These are phyloP conservation scores for Phytophthora cactorum DNA, from an alignment of 352 stramenopile species.

Conservation along the genomic window DNA sequence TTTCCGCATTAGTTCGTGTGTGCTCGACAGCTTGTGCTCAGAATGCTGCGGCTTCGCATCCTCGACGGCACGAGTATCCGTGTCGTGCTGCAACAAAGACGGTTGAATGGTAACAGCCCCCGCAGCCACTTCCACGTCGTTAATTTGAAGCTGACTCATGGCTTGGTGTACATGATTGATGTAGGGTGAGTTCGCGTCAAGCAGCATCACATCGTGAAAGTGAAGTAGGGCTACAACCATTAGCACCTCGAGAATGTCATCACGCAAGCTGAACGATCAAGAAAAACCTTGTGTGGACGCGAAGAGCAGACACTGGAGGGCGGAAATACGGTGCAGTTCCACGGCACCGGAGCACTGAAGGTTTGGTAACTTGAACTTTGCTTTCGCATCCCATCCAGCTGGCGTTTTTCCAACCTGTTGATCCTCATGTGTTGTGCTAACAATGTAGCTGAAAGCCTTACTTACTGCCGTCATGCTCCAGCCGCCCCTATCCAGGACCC, in stretches of 20 bases:
- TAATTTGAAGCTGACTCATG: background rate
- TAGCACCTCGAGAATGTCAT: too few relatives aligned
- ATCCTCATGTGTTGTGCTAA: too few relatives aligned
- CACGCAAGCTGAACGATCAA: too few relatives aligned
- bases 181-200: background rate
- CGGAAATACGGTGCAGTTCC: too few relatives aligned
- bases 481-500: background rate
- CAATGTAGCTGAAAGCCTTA: background rate
- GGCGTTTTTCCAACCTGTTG: background rate
- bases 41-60: background rate
- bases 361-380: background rate
- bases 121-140: too few relatives aligned
- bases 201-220: background rate
- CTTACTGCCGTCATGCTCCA: background rate
- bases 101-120: background rate
- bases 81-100: too few relatives aligned
- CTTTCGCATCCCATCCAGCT: background rate
- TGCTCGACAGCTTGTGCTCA: too few relatives aligned
- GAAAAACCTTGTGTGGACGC: too few relatives aligned
- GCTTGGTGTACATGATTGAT: background rate
- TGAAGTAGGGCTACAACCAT: background rate
- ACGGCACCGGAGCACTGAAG: background rate
- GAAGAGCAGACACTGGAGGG: too few relatives aligned
- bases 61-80: background rate
- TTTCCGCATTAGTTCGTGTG: background rate